Evolutionary conservation across 2,329 filamentous ascomycete genomes (phyloP).

Genomic region (Claviceps digitariae): DNA sequence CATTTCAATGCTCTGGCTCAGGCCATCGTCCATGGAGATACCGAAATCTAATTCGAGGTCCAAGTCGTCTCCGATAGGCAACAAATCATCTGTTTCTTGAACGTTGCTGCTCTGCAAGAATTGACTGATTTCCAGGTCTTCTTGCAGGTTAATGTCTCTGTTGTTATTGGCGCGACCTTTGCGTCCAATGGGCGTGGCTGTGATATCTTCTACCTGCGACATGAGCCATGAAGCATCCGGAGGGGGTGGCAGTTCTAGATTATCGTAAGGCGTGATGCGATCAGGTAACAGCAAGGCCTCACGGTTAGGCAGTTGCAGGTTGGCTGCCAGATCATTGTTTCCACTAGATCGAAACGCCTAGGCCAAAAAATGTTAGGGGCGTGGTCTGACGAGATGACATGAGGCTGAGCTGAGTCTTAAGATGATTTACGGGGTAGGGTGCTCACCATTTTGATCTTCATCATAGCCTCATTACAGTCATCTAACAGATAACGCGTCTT

Average conservation of each 20-base stretch:
- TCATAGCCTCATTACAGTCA: conserved; percentile 91
- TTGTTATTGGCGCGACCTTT: conserved; percentile 45
- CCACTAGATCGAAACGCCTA: conserved; percentile 89
- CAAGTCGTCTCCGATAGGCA: conserved; percentile 50
- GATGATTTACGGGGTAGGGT: neutral
- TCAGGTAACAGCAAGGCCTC: conserved; percentile 83
- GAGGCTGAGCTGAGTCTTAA: neutral
- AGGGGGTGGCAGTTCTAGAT: conserved; percentile 61
- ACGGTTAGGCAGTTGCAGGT: conserved; percentile 66
- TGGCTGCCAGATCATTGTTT: conserved; percentile 87
- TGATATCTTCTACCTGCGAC: conserved; percentile 55
- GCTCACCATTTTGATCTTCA: conserved; percentile 95
- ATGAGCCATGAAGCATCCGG: conserved; percentile 79
- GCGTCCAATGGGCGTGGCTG: conserved; percentile 38
- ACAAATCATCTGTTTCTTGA: conserved; percentile 44
- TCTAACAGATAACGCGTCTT: conserved; percentile 94
- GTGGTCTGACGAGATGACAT: neutral
- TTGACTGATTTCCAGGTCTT: conserved; percentile 63
- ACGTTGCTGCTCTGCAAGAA: conserved; percentile 57
- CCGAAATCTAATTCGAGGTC: conserved; percentile 64
- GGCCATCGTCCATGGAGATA: conserved; percentile 56
- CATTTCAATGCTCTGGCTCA: conserved; percentile 63
- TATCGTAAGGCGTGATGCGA: conserved; percentile 83
- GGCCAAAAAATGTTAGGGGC: conserved; percentile 16
- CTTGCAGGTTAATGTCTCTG: conserved; percentile 54